Percentiles rank a stretch among this genome's conserved stretches.
These are phyloP conservation scores for Linanthus parryae DNA, from an alignment of 148 eudicot species.

Conservation along the genomic window DNA sequence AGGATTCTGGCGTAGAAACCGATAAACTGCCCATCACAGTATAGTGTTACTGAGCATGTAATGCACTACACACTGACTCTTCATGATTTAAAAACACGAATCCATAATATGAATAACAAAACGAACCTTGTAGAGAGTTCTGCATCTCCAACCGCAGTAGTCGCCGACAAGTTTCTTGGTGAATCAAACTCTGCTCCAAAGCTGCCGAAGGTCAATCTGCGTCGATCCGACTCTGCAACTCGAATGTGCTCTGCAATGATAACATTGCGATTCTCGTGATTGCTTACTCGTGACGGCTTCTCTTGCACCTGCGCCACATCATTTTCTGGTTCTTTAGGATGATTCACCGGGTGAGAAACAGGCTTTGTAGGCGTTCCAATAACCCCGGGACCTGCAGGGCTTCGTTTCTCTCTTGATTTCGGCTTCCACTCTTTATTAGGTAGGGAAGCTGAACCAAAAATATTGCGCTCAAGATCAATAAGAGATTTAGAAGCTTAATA, in stretches of 20 bases:
- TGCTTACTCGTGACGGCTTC: slow-evolving; percentile 34
- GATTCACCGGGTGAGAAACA: slow-evolving; percentile 29
- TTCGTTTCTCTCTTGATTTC: slow-evolving; percentile 55
- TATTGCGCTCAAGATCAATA: too few relatives aligned
- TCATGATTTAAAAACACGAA: background rate
- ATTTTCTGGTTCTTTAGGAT: slow-evolving; percentile 25
- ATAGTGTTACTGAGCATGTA: slow-evolving; percentile 1
- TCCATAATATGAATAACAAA: background rate
- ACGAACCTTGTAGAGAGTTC: slow-evolving; percentile 23
- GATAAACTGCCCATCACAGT: slow-evolving; percentile 27
- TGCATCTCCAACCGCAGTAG: slow-evolving; percentile 26
- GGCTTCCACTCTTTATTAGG: slow-evolving; percentile 93
- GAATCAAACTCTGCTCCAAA: slow-evolving; percentile 47
- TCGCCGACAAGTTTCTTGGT: slow-evolving; percentile 26
- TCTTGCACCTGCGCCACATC: slow-evolving; percentile 49
- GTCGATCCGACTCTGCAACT: slow-evolving; percentile 68
- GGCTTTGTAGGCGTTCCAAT: slow-evolving; percentile 65
- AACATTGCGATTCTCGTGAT: slow-evolving; percentile 60
- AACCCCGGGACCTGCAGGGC: slow-evolving; percentile 44
- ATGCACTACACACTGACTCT: background rate
- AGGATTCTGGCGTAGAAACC: slow-evolving; percentile 22
- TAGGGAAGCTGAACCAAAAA: slow-evolving; percentile 41
- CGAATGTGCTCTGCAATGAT: slow-evolving; percentile 88
- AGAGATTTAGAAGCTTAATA: too few relatives aligned
- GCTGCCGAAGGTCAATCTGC: slow-evolving; percentile 76